Percentiles rank a stretch among this genome's conserved stretches.
These are phyloP conservation scores for Penicillium sp. DNA, from an alignment of 2,329 filamentous ascomycete genomes.

Conservation along the genomic window DNA sequence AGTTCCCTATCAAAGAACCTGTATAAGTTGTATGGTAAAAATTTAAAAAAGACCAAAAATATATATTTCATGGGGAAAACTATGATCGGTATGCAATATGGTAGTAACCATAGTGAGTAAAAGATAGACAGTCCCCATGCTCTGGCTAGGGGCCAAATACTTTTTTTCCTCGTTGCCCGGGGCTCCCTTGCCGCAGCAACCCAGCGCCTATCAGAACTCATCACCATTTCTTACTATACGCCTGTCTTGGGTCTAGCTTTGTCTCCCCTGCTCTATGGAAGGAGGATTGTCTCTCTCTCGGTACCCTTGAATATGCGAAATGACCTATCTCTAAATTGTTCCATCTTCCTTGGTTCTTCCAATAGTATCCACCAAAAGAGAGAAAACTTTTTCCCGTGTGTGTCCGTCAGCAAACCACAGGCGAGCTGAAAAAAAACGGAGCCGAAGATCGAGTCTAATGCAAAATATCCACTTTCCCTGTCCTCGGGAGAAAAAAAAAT, in stretches of 20 bases:
- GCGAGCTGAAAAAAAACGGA: constrained; percentile 23
- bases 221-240: neutral
- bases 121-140: constrained; percentile 5
- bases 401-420: constrained; percentile 9
- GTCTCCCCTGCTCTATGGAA: neutral
- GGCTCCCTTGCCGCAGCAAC: constrained; percentile 42
- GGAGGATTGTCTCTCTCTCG: constrained; percentile 19
- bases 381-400: constrained; percentile 22
- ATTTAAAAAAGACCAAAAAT: neutral
- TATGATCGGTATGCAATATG: constrained; percentile 1
- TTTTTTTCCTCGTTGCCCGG: constrained; percentile 33
- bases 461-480: constrained; percentile 25
- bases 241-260: constrained; percentile 3
- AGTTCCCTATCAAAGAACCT: neutral
- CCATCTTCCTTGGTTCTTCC: constrained; percentile 24
- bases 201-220: constrained; percentile 32
- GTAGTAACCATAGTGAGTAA: constrained; percentile 4
- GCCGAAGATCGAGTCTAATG: constrained; percentile 33
- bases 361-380: constrained; percentile 15
- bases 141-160: constrained; percentile 11
- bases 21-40: neutral
- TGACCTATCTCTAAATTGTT: neutral
- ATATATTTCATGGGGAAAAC: neutral
- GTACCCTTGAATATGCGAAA: constrained; percentile 6
- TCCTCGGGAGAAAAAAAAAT: constrained; percentile 38